These are phyloP conservation scores for Trichoderma atroviride DNA, from an alignment of 2,329 filamentous ascomycete genomes.

Conservation along the genomic window DNA sequence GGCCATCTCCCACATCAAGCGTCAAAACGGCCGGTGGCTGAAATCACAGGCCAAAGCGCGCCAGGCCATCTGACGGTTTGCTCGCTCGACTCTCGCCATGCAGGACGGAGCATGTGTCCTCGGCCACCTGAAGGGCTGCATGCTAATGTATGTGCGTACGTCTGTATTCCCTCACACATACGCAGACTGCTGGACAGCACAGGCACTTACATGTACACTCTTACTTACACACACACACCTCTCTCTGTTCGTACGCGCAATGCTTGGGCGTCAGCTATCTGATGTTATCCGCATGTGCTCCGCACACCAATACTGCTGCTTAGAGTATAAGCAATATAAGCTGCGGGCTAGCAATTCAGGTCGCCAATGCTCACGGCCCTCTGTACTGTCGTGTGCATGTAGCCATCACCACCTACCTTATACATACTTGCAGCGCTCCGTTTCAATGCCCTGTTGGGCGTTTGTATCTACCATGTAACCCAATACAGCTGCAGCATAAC, in stretches of 20 bases:
- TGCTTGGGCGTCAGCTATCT: not conserved
- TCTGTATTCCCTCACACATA: constrained; percentile 2
- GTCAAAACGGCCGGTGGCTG: constrained; percentile 12
- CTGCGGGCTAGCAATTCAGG: not conserved
- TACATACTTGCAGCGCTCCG: not conserved
- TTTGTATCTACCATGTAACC: not conserved
- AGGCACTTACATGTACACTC: not conserved
- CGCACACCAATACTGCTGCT: constrained; percentile 18
- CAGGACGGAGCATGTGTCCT: constrained; percentile 29
- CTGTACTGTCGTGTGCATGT: not conserved
- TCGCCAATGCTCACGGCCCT: not conserved
- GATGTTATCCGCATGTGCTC: constrained; percentile 28
- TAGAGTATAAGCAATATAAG: not conserved
- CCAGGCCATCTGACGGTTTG: constrained; percentile 26
- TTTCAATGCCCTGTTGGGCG: not conserved
- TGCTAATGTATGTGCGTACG: constrained; percentile 12
- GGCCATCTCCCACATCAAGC: not conserved
- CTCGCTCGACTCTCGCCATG: constrained; percentile 16
- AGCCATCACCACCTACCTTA: not conserved
- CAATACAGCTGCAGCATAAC: constrained; percentile 15
- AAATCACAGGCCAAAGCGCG: constrained; percentile 12
- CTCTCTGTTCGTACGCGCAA: not conserved
- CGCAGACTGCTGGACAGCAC: not conserved
- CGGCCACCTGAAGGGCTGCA: constrained; percentile 30
- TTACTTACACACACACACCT: not conserved